Evolutionary conservation across 1,284 basidiomycete species (phyloP), one percentile per base, ranked within the genome.

Genomic region (Irpex rosettiformis): DNA sequence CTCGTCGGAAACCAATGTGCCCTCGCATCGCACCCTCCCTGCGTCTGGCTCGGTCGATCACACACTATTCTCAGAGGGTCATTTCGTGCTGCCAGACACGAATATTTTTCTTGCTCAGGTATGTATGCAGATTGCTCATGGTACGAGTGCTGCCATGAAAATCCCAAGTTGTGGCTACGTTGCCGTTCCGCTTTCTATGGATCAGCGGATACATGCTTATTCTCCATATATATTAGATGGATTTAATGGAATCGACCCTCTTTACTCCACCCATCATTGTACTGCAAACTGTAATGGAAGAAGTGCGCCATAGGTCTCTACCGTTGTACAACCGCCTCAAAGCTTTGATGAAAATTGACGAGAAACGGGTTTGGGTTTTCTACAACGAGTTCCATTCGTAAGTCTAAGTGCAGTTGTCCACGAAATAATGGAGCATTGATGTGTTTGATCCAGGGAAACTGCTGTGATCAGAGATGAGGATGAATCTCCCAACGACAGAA

Each of bases 41-140:
- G 22, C 86, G 83, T 45, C 67, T 66, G 72, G 73, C 3, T 66
- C 67, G 54, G 67, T 72, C 4, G 72, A 75, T 2, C 88, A 85
- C 73, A 78, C 75, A 49, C 67, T 69, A 0, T 89, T 81, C 67
- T 77, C 81, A 0, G 69, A 78, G 56, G 87, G 91, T 0, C 93
- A 98, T 70, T 96, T 90, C 71, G 72, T 98, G 28, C 77, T 99
- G 3, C 89, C 96, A 13, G 97, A 99, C 73, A 98, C 97, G 24
- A 99, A 99, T 73, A 86, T 98, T 5, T 93, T 98, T 65, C 79
- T 99, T 10, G 86, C 94, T 43, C 95, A 98, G 79, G 91, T 89
- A 55, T 47, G 81, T 55, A 47, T 42, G 21, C 16, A 18, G 21
- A 11, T 45, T 8, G 13, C 21, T 45, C 43, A 22, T n/a, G 16